Conservation (phyloP, 106 monocot species). For the Allium cepa region DNA sequence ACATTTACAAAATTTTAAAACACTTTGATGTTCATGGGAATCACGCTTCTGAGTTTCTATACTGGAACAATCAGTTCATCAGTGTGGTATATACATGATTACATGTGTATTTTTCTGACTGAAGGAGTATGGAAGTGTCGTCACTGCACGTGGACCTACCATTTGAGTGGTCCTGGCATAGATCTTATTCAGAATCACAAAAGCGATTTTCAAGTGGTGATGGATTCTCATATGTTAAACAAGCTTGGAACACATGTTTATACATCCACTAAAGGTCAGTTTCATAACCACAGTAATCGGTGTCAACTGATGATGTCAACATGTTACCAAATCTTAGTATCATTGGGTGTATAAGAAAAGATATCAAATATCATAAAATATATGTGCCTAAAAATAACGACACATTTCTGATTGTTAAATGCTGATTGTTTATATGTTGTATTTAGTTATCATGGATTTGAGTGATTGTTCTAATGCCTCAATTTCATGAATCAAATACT, state of each 20-base stretch:
- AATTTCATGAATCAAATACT: background rate
- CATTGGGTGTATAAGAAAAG: background rate
- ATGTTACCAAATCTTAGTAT: background rate
- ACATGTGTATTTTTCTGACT: constrained; percentile 34
- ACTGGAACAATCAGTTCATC: background rate
- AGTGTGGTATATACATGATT: constrained; percentile 3
- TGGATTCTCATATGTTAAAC: constrained; percentile 25
- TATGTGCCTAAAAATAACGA: background rate
- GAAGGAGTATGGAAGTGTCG: constrained; percentile 80
- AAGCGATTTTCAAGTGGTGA: constrained; percentile 30
- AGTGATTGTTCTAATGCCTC: background rate
- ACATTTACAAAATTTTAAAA: background rate
- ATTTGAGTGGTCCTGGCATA: constrained; percentile 36
- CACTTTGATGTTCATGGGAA: background rate
- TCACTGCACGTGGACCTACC: constrained; percentile 63
- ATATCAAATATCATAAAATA: background rate
- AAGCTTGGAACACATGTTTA: constrained; percentile 21
- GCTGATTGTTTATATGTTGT: background rate
- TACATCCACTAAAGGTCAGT: constrained; percentile 56
- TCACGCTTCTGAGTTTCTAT: background rate
- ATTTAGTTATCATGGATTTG: background rate
- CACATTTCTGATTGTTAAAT: background rate
- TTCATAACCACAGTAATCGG: background rate
- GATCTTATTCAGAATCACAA: constrained; percentile 38
- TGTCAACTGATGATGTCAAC: background rate